Percentiles rank a stretch among this genome's conserved stretches.
Evolutionary conservation across 495 filamentous ascomycete species (phyloP).

Genomic region (Penicillium pulvis): DNA sequence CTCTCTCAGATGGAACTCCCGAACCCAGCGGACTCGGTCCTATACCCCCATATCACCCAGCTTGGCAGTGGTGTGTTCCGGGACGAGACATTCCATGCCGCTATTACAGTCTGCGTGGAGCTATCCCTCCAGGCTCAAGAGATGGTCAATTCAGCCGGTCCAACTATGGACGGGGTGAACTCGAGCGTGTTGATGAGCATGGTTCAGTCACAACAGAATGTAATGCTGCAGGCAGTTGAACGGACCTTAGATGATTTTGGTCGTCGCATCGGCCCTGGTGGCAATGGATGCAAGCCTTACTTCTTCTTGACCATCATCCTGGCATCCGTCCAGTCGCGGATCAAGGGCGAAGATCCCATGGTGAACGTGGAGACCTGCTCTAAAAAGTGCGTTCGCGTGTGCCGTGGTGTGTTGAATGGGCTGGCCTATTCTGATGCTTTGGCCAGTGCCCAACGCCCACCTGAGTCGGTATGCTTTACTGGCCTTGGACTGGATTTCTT

Average conservation of each 20-base stretch:
- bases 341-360: constrained; percentile 40
- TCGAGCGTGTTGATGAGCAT: constrained; percentile 38
- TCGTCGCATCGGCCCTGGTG: constrained; percentile 28
- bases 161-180: constrained; percentile 20
- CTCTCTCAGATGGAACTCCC: constrained; percentile 46
- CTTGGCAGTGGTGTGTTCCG: constrained; percentile 41
- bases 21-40: constrained; percentile 16
- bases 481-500: background rate
- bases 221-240: constrained; percentile 40
- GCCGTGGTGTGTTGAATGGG: constrained; percentile 30
- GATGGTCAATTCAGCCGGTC: constrained; percentile 17
- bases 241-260: constrained; percentile 36
- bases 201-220: constrained; percentile 39
- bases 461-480: constrained; percentile 16
- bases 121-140: constrained; percentile 38
- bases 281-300: constrained; percentile 39
- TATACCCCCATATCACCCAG: constrained; percentile 36
- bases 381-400: constrained; percentile 26
- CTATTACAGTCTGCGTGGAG: constrained; percentile 41
- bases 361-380: constrained; percentile 31
- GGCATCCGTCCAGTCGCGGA: constrained; percentile 37
- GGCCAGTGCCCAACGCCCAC: constrained; percentile 14
- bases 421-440: constrained; percentile 29
- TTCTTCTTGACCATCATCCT: constrained; percentile 38
- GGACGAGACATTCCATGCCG: constrained; percentile 43